These are phyloP conservation scores for Neophaeococcomyces aloes DNA, from an alignment of 2,329 filamentous ascomycete species.

Conservation along the genomic window DNA sequence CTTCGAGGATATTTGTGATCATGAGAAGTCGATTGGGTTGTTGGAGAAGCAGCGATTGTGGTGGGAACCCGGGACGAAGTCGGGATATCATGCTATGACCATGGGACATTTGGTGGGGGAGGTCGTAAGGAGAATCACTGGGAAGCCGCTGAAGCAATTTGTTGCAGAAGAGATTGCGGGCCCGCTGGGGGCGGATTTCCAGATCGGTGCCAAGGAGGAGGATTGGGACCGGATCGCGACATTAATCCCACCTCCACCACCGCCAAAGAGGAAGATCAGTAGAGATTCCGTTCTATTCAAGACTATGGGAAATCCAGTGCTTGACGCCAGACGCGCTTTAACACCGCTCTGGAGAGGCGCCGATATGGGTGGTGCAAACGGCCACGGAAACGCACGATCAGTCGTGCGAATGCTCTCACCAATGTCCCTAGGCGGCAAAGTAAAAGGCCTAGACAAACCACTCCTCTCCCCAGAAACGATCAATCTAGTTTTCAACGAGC, in stretches of 20 bases:
- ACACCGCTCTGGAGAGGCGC: constrained; percentile 7
- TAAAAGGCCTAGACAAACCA: constrained; percentile 9
- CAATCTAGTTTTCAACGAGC: constrained; percentile 36
- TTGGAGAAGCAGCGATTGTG: constrained; percentile 33
- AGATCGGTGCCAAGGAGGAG: constrained; percentile 12
- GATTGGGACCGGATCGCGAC: constrained; percentile 18
- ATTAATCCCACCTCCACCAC: constrained; percentile 20
- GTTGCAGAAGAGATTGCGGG: constrained; percentile 16
- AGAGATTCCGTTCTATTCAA: constrained; percentile 5
- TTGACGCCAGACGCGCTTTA: constrained; percentile 9
- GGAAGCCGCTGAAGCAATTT: constrained; percentile 13
- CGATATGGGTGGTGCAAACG: constrained; percentile 35
- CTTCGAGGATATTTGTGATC: constrained; percentile 27
- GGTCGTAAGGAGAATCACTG: constrained; percentile 14
- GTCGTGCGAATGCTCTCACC: constrained; percentile 24
- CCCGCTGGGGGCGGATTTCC: constrained; percentile 18
- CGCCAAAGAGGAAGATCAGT: too few relatives aligned
- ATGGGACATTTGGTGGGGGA: constrained; percentile 21
- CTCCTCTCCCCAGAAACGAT: constrained; percentile 20
- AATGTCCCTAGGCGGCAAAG: constrained; percentile 11
- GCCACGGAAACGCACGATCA: constrained; percentile 35
- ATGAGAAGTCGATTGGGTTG: constrained; percentile 22
- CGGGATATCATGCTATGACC: constrained; percentile 33
- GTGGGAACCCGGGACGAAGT: constrained; percentile 35
- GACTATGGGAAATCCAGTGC: constrained; percentile 8